Conservation (phyloP, 2,329 filamentous ascomycete genomes). For the Nothophaeocryptopus gaeumannii region DNA sequence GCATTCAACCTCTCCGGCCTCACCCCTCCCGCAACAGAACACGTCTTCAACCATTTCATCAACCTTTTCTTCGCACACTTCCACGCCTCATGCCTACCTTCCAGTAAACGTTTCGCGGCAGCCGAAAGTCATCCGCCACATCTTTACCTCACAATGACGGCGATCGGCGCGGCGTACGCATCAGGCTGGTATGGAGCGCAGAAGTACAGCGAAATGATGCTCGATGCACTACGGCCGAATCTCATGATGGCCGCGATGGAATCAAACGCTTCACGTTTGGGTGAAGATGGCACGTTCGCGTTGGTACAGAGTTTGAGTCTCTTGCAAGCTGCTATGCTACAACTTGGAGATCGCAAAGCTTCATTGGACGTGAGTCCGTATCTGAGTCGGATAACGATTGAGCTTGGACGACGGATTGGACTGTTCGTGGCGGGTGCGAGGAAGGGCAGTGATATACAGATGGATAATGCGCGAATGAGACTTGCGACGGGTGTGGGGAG, state of each 20-base stretch:
- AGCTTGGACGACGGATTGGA: background rate
- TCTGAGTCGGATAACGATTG: background rate
- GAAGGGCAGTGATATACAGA: background rate
- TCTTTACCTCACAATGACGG: conserved; percentile 4
- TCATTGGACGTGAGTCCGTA: background rate
- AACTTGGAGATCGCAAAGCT: background rate
- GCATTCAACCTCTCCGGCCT: no score
- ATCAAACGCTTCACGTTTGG: background rate
- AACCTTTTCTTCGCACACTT: conserved; percentile 61
- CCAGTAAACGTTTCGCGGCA: background rate
- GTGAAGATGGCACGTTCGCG: background rate
- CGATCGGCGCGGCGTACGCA: conserved; percentile 3
- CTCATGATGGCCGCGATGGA: background rate
- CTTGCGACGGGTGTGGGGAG: conserved; percentile 3
- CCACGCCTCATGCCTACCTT: conserved; percentile 57
- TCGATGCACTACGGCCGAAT: background rate
- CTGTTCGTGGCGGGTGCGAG: background rate
- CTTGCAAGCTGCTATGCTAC: background rate
- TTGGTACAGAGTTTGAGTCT: background rate
- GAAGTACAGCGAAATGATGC: background rate
- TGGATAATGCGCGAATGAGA: background rate
- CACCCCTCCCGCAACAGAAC: no score
- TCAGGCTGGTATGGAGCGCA: background rate
- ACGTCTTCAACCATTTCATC: conserved; percentile 21
- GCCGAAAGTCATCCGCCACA: background rate